A percentile compares a stretch with the other conserved stretches of the same genome.
Conservation (phyloP, 345 rosid genomes). For the Citrus hindsii region DNA sequence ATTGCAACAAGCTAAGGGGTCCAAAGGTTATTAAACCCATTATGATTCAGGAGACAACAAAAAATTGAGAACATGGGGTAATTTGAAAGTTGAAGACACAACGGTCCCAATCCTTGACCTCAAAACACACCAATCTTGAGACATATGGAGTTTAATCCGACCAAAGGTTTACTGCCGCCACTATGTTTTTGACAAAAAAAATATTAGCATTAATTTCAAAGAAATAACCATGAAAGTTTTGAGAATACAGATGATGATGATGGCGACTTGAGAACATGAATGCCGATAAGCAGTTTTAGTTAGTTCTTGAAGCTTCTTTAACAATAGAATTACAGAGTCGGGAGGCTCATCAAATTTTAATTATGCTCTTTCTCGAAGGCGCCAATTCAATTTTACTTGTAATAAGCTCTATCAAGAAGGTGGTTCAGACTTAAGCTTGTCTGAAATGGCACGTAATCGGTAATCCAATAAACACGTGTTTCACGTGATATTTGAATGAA, state of each 20-base stretch:
- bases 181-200: neutral
- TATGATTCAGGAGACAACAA: neutral
- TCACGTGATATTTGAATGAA: neutral
- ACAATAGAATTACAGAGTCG: neutral
- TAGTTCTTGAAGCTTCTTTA: neutral
- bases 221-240: conserved; percentile 2
- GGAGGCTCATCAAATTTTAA: neutral
- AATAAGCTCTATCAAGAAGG: neutral
- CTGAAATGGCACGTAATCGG: neutral
- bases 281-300: neutral
- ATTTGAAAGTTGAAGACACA: neutral
- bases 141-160: conserved; percentile 8
- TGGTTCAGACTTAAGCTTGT: neutral
- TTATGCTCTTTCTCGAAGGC: neutral
- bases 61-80: neutral
- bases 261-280: neutral
- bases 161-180: conserved; percentile 11
- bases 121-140: neutral
- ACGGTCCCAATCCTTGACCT: conserved; percentile 10
- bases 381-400: neutral
- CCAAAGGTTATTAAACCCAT: no score
- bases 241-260: neutral
- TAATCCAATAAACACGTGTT: neutral
- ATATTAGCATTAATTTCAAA: neutral
- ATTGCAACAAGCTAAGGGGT: neutral